Base-by-base conservation (phyloP, 1,284 basidiomycete species). In the Moesziomyces globuligerus region DNA sequence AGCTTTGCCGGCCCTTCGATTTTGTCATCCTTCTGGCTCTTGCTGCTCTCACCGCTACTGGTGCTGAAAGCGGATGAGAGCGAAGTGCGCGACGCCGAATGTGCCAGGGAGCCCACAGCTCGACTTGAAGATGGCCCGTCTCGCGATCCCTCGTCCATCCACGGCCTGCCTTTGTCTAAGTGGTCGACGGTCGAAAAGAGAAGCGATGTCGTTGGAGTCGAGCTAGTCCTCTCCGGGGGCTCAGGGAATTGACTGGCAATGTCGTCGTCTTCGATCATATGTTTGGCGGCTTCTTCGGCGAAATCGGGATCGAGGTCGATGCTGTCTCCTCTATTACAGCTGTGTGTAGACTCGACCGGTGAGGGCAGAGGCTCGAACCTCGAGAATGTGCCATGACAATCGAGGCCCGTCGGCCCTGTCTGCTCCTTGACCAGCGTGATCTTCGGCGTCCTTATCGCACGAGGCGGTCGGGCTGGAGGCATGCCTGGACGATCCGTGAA, bases 241-340 rank as follows among this genome's bases (percentile, higher is more conserved):
- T n/a, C n/a, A n/a, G n/a, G n/a, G n/a, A n/a, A n/a, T n/a, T n/a
- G n/a, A n/a, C n/a, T n/a, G n/a, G n/a, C n/a, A n/a, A n/a, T n/a
- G n/a, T n/a, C n/a, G n/a, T n/a, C 32, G 4, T 13, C 53, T 13
- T 17, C 18, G 13, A 17, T 3, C 15, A 37, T 18, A 7, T 36
- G 20, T 11, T 29, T 34, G n/a, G 46, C 53, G 11, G 18, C 18
- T 10, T 9, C n/a, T 7, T 34, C 44, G 20, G 26, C 23, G 9
- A 58, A 18, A 10, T 28, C 24, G 3, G 62, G 48, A 44, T 43
- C 51, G 20, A 45, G 43, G 32, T 54, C 47, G 39, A 66, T 50
- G 36, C 62, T 66, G 47, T 66, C 62, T 7, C n/a, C 34, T 42
- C 55, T 40, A 26, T 29, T 29, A 20, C 51, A 51, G 40, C 39